A percentile compares a stretch with the other conserved stretches of the same genome.
phyloP scores from a whole-genome alignment of 495 filamentous ascomycete genomes.

The Podospora pseudocomata region DNA sequence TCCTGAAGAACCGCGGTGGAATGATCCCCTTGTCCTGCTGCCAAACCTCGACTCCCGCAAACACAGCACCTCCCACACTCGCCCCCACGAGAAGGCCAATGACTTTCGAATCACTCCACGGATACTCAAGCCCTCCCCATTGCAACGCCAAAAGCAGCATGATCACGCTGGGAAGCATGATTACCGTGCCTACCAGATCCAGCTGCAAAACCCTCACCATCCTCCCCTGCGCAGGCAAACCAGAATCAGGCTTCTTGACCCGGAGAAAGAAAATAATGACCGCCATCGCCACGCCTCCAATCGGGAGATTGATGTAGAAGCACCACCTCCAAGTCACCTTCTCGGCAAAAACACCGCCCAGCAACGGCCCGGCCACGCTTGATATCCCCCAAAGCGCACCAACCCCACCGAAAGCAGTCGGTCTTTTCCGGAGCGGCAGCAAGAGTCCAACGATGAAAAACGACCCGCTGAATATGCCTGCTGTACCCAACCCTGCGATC shows the following conservation, averaged over 20 bases:
- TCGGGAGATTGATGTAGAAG: slow-evolving; percentile 43
- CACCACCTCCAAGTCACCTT: slow-evolving; percentile 44
- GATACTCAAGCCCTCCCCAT: background rate
- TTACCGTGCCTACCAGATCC: background rate
- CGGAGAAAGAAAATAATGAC: background rate
- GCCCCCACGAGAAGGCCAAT: background rate
- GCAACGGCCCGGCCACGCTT: slow-evolving; percentile 54
- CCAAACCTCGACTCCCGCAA: background rate
- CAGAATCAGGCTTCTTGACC: background rate
- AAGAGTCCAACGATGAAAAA: slow-evolving; percentile 50
- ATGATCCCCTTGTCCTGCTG: background rate
- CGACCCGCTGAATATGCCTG: slow-evolving; percentile 44
- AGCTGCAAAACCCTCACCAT: background rate
- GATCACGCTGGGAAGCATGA: background rate
- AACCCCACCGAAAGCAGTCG: slow-evolving; percentile 34
- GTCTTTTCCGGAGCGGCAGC: slow-evolving; percentile 35
- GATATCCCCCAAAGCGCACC: slow-evolving; percentile 59
- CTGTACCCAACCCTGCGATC: slow-evolving; percentile 43
- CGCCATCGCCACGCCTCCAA: background rate
- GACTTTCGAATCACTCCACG: background rate
- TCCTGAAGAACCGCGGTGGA: background rate
- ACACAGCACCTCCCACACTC: background rate
- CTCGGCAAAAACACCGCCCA: slow-evolving; percentile 51
- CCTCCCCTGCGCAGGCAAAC: background rate
- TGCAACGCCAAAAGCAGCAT: background rate